phyloP scores from a whole-genome alignment of 192 early-diverging fungal genomes.

The Haplosporangium gracile region DNA sequence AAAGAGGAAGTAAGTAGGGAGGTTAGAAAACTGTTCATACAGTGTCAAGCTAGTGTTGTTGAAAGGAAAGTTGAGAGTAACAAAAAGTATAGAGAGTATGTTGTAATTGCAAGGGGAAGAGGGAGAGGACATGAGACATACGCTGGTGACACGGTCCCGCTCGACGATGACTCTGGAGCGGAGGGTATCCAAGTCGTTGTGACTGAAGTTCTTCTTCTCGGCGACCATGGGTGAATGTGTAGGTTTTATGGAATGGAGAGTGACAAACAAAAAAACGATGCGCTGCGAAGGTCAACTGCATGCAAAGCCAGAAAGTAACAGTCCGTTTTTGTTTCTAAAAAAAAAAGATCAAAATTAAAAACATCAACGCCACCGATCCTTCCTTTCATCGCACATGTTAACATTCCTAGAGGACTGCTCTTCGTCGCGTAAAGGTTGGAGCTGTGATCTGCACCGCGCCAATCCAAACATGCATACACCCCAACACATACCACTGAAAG shows the following conservation, averaged over 20 bases:
- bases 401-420: background rate
- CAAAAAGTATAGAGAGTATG: background rate
- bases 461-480: too few species aligned
- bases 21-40: background rate
- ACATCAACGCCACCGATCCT: background rate
- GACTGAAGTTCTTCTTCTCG: slow-evolving; percentile 51
- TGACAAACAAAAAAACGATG: slow-evolving; percentile 10
- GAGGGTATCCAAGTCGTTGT: slow-evolving; percentile 57
- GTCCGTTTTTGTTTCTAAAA: background rate
- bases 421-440: background rate
- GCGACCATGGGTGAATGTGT: slow-evolving; percentile 32
- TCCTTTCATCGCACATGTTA: background rate
- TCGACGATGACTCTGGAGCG: slow-evolving; percentile 76
- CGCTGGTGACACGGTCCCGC: slow-evolving; percentile 76
- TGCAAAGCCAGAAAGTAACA: background rate
- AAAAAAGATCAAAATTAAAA: background rate
- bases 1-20: background rate
- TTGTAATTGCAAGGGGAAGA: background rate
- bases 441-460: too few species aligned
- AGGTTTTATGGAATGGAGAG: background rate
- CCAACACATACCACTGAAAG: too few species aligned
- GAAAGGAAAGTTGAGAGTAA: background rate
- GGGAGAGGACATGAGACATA: slow-evolving; percentile 40
- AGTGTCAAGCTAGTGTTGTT: background rate
- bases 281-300: background rate